Evolutionary conservation across 495 filamentous ascomycete species (phyloP).

Genomic region (Paragyromitra xinjiangensis): DNA sequence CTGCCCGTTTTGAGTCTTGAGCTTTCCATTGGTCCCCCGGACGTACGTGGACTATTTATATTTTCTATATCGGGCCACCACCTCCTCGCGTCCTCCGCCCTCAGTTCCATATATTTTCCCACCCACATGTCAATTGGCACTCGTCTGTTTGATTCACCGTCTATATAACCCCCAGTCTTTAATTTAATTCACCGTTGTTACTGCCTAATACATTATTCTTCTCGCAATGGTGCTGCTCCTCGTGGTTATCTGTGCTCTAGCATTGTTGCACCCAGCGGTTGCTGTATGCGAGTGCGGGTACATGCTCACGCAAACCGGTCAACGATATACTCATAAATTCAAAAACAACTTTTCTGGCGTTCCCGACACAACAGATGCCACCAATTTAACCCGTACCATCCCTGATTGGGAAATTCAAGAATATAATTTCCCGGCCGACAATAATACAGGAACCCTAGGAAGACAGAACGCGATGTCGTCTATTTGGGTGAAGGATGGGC

Average conservation of each 20-base stretch:
- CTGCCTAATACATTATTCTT: not conserved
- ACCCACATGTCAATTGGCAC: not conserved
- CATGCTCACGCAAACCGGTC: constrained; percentile 42
- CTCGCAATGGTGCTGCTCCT: constrained; percentile 23
- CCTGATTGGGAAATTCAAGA: constrained; percentile 52
- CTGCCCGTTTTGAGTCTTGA: constrained; percentile 17
- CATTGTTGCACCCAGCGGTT: constrained; percentile 19
- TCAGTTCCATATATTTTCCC: constrained; percentile 17
- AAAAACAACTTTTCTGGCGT: constrained; percentile 44
- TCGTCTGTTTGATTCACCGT: not conserved
- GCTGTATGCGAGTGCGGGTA: constrained; percentile 56
- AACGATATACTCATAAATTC: constrained; percentile 51
- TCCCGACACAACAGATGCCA: constrained; percentile 36
- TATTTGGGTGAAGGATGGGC: constrained; percentile 53
- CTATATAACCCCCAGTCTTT: not conserved
- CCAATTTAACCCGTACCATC: constrained; percentile 35
- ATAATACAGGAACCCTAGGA: constrained; percentile 17
- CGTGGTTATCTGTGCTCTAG: constrained; percentile 15
- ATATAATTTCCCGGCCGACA: constrained; percentile 38
- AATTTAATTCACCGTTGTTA: not conserved
- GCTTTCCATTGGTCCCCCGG: constrained; percentile 16
- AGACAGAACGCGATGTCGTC: constrained; percentile 53
- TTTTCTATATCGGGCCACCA: constrained; percentile 25
- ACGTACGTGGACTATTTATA: constrained; percentile 39
- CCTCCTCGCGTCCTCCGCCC: constrained; percentile 4